phyloP scores from a whole-genome alignment of 768 basidiomycete species.

The Lanmaoa rubissima region DNA sequence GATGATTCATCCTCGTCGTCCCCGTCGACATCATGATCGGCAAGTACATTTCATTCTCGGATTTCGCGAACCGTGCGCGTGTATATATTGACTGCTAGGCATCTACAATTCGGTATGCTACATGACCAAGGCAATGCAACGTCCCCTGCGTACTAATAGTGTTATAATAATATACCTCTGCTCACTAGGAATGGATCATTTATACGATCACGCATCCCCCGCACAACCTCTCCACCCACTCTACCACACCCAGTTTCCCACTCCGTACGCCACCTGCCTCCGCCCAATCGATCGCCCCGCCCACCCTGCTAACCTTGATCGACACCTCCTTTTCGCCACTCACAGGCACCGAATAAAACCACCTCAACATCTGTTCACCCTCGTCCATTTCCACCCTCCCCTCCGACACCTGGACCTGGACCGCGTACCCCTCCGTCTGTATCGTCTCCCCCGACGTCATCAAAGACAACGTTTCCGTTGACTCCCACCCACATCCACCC shows the following conservation, averaged over 20 bases:
- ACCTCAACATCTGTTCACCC: constrained; percentile 49
- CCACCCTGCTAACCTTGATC: constrained; percentile 41
- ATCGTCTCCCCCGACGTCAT: constrained; percentile 10
- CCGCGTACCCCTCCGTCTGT: constrained; percentile 32
- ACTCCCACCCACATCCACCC: constrained; percentile 4
- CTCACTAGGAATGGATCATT: neutral
- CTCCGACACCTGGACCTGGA: constrained; percentile 43
- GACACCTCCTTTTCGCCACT: constrained; percentile 31
- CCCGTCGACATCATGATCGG: constrained; percentile 2
- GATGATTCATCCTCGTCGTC: constrained; percentile 1
- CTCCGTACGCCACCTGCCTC: neutral
- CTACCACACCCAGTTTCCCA: neutral
- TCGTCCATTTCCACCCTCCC: constrained; percentile 50
- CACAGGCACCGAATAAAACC: constrained; percentile 43
- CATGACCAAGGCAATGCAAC: neutral
- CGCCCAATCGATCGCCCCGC: constrained; percentile 38
- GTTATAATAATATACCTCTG: constrained; percentile 9
- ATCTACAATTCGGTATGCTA: neutral
- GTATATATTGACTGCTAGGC: constrained; percentile 1
- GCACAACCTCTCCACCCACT: constrained; percentile 16
- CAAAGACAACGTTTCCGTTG: constrained; percentile 17
- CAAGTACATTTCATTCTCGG: neutral
- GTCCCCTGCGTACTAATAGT: neutral
- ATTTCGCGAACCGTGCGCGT: neutral
- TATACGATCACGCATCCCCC: constrained; percentile 28